Conservation (phyloP, 1,139 yeast genomes). For the Protomyces arabidopsidicola region DNA sequence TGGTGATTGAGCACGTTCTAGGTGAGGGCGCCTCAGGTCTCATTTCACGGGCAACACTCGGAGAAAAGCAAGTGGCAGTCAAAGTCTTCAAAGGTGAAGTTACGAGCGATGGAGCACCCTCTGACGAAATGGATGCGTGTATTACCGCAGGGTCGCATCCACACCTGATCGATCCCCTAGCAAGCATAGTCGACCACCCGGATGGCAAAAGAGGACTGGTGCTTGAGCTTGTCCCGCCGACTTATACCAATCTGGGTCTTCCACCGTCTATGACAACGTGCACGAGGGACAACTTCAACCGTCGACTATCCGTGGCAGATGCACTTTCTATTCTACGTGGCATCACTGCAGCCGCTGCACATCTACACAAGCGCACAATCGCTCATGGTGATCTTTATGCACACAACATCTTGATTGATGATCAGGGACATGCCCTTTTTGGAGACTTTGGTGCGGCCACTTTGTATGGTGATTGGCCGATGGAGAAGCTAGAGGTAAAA, state of each 20-base stretch:
- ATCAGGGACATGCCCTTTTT: slow-evolving; percentile 6
- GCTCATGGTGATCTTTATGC: slow-evolving; percentile 20
- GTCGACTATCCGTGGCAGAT: background rate
- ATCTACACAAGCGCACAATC: slow-evolving; percentile 2
- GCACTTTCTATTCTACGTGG: background rate
- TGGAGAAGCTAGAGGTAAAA: slow-evolving; percentile 4
- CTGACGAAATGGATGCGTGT: slow-evolving; percentile 15
- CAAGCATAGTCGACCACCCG: background rate
- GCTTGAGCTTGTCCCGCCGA: slow-evolving; percentile 7
- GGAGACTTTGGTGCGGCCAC: slow-evolving; percentile 26
- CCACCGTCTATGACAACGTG: slow-evolving; percentile 14
- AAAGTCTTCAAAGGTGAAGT: slow-evolving; percentile 15
- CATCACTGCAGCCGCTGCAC: slow-evolving; percentile 15
- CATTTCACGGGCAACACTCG: slow-evolving; percentile 2
- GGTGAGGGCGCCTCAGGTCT: slow-evolving; percentile 20
- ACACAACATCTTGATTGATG: slow-evolving; percentile 10
- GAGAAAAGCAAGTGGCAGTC: slow-evolving; percentile 2
- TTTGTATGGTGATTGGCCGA: background rate
- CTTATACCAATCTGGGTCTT: slow-evolving; percentile 2
- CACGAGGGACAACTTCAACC: slow-evolving; percentile 2
- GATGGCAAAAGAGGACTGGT: background rate
- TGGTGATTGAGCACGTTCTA: background rate
- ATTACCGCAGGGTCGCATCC: slow-evolving; percentile 17
- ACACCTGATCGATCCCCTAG: slow-evolving; percentile 11
- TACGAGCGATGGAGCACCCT: slow-evolving; percentile 14